Evolutionary conservation across 78 protist genomes (phyloP), one percentile per base, ranked within the genome.

Genomic region (Dictyostelium citrinum): DNA sequence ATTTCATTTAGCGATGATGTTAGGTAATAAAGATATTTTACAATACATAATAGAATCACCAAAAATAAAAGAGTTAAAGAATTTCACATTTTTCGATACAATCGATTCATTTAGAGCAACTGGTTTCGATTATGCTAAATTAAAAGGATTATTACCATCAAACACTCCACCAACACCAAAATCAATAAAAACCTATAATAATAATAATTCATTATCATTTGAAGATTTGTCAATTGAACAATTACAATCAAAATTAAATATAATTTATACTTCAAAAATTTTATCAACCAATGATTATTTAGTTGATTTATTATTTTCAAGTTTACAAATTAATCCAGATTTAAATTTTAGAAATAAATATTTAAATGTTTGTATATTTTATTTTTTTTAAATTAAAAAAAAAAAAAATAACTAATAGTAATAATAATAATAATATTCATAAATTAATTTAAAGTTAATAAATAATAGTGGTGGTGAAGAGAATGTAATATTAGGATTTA

Each of bases 391-490:
- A 39, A 39, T 49, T 49, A 16, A 49, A 49, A 49, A 16, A 49
- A 49, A 49, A 14, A 14, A 49, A 1, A 49, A 16, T 7, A 16
- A 49, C 16, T 14, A 20, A 55, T 5, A 55, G 20, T 55, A 55
- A 55, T 55, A 55, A 14, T 20, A 55, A 55, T 55, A 55, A 14
- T 49, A 60, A 60, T 60, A n/a, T 2, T 58, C 24, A 12, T 71
- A 72, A 72, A 10, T 72, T 14, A 37, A 39, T 58, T 70, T 29
- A 68, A 68, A 75, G 68, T 27, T 12, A 27, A 91, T 91, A 0
- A 79, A 74, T 37, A 75, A 31, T 7, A 55, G 80, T n/a, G 90
- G 92, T 12, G 95, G 95, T 11, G 95, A 91, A 35, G 83, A 72
- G 17, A 91, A 72, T 41, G 83, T 91, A 5, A 81, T 91, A 5